Base-by-base conservation (phyloP, 192 early-diverging fungal genomes). In the Coemansia sp. region DNA sequence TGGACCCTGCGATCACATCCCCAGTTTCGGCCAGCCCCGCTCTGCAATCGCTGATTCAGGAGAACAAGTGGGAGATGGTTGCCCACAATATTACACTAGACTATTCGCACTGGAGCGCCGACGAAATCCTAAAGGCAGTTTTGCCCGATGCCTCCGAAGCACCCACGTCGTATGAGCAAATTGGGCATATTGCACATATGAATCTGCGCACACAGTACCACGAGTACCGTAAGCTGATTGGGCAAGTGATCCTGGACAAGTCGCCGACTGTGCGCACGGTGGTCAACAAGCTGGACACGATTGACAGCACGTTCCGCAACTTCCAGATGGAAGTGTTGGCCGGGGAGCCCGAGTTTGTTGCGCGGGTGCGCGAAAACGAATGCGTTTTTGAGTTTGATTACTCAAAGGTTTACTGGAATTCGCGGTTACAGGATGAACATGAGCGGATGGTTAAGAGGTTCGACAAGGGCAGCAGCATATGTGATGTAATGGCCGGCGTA, bases 371-470 rank as follows among this genome's bases (percentile, higher is more conserved):
- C 53, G 97, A 99, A 64, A 91, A 92, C 69, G 87, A 86, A 15
- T 98, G 95, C 78, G 81, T 71, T 55, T 97, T 98, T 71, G 71
- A 81, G 47, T 93, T 99, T 57, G 96, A 99, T 59, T 98, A 95
- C 66, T 91, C 95, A 13, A 85, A 90, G 53, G 98, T 99, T 5
- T 99, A 99, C 75, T 99, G 98, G 98, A 99, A 99, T 81, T 96
- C 95, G 6, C 85, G 98, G 11, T 82, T 99, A 50, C 94, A 98
- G 60, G 74, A 82, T 0, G 98, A 99, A 62, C 98, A 99, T 56
- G 89, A 93, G 38, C 87, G 98, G 30, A 65, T 99, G n/a, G 90
- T 95, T 21, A 76, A 78, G 30, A 45, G 69, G 58, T 99, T 99
- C 71, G 68, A 77, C 15, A 57, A 66, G 41, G 85, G 83, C 3